Conservation (phyloP, 2,329 filamentous ascomycete species). For the Gyromitra esculenta region DNA sequence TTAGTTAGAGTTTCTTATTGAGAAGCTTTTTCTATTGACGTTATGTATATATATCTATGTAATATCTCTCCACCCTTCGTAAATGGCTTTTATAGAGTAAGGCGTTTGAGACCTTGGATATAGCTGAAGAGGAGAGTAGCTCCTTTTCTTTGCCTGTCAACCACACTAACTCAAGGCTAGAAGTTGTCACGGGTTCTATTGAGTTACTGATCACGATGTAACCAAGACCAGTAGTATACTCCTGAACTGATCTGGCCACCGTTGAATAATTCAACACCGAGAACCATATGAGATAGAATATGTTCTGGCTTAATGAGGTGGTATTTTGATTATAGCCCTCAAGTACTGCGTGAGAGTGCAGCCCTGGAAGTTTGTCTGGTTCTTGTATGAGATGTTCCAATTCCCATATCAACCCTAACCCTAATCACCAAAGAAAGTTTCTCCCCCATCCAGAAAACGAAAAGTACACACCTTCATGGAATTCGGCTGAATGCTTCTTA, state of each 20-base stretch:
- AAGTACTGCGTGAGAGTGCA: neutral
- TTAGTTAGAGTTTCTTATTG: constrained; percentile 10
- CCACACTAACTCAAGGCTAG: neutral
- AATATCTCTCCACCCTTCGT: neutral
- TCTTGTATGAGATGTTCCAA: neutral
- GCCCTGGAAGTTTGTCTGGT: neutral
- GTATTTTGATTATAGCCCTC: neutral
- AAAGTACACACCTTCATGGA: constrained; percentile 51
- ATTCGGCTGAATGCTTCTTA: constrained; percentile 54
- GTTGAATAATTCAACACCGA: neutral
- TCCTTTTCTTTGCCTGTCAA: neutral
- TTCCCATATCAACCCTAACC: constrained; percentile 42
- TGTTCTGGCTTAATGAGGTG: neutral
- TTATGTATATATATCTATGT: constrained; percentile 25
- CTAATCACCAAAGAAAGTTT: neutral
- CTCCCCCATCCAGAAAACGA: neutral
- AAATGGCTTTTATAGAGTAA: constrained; percentile 27
- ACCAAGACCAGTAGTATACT: neutral
- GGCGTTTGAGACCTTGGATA: neutral
- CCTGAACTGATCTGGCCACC: constrained; percentile 13
- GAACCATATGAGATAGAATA: no score
- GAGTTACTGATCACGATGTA: neutral
- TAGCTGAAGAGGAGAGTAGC: neutral
- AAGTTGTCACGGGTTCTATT: neutral
- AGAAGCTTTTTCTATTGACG: constrained; percentile 24